Evolutionary conservation across 768 basidiomycete species (phyloP), one percentile per base, ranked within the genome.

Genomic region (Suillus variegatus): DNA sequence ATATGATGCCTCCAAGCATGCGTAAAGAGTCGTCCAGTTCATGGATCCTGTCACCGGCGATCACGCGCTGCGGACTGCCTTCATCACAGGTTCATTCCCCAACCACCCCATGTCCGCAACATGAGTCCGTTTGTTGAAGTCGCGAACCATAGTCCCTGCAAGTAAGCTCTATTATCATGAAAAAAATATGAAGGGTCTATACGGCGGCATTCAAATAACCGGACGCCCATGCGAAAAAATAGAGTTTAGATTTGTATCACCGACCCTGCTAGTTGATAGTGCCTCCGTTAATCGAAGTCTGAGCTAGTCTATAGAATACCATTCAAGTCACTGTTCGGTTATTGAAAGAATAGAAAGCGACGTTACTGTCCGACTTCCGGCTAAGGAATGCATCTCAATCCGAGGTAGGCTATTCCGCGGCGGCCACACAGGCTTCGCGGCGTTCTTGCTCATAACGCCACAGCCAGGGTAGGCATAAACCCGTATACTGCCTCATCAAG

Each of bases 381-480:
- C 40, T 54, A 65, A 63, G 25, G 70, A 68, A 72, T 68, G 6
- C 68, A 75, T 74, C 54, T 67, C 66, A 60, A 62, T 41, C 74
- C 71, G 74, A 74, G 64, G 67, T 43, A 69, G 65, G 22, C 85
- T 86, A 86, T 63, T 78, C 73, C 36, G 80, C 81, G 61, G 86
- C 83, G 22, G 73, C 80, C 66, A 77, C 77, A 60, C 83, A 74
- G 1, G 82, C 82, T 60, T 82, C 73, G 28, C 79, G 81, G 65
- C 83, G 74, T 73, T 85, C 85, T 22, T 84, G 83, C 65, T 86
- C 84, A 72, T 83, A 80, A 81, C 83, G n/a, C 71, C 64, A 62
- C 88, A 82, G 36, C 75, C 74, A 38, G 86, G 63, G 70, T 80
- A 83, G 67, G 85, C 36, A 62, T 77, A 76, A 65, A 78, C 62